Conservation (phyloP, 202 grass and related monocot genomes). For the Saccharum hybrid region DNA sequence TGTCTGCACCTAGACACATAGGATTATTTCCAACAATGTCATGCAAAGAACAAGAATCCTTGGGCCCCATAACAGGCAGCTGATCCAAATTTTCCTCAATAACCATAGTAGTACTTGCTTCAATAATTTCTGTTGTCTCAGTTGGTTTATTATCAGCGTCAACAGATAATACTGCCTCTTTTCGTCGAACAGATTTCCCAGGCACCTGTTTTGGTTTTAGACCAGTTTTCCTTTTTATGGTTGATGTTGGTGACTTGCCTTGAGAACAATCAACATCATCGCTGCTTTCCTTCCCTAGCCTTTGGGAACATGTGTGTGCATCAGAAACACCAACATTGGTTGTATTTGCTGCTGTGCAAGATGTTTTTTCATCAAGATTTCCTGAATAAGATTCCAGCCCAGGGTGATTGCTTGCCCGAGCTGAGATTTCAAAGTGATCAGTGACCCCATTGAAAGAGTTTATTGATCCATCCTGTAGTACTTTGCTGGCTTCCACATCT, state of each 20-base stretch:
- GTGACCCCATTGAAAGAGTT: constrained; percentile 28
- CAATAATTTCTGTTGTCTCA: constrained; percentile 36
- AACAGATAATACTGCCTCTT: constrained; percentile 32
- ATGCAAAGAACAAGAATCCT: constrained; percentile 6
- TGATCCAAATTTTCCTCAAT: constrained; percentile 43
- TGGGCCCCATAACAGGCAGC: constrained; percentile 31
- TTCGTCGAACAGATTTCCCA: constrained; percentile 44
- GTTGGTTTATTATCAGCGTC: constrained; percentile 38
- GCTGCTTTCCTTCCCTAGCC: constrained; percentile 49
- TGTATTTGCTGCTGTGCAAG: constrained; percentile 39
- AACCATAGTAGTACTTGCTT: constrained; percentile 38
- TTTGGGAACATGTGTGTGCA: constrained; percentile 51
- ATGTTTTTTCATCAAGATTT: constrained; percentile 46
- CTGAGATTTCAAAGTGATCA: constrained; percentile 44
- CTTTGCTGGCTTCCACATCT: constrained; percentile 40
- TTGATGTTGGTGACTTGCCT: constrained; percentile 41
- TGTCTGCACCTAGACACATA: background rate
- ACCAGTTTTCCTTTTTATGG: constrained; percentile 51
- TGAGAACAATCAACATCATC: constrained; percentile 41
- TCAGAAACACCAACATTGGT: constrained; percentile 49
- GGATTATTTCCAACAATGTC: constrained; percentile 12
- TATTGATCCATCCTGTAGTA: constrained; percentile 37
- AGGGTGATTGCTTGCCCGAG: constrained; percentile 30
- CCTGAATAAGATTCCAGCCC: constrained; percentile 59
- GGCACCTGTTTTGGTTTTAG: constrained; percentile 43